Evolutionary conservation across 164 flowering plant species (phyloP).

Genomic region (Cinnamomum chago): DNA sequence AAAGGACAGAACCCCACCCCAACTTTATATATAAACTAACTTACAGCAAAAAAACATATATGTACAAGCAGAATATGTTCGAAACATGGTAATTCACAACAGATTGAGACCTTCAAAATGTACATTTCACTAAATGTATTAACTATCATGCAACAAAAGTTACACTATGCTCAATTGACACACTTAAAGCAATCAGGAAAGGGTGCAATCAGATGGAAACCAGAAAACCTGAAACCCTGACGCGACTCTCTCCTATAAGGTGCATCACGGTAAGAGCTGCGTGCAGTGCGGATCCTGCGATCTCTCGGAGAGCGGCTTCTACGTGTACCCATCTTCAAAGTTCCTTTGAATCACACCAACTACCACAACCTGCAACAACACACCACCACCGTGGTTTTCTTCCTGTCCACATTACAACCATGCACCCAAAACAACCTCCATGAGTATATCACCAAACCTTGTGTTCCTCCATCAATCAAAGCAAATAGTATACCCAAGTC

Average conservation of each 20-base stretch:
- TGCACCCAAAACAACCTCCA: slow-evolving; percentile 39
- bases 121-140: background rate
- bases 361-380: slow-evolving; percentile 26
- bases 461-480: slow-evolving; percentile 20
- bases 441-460: slow-evolving; percentile 27
- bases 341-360: slow-evolving; percentile 20
- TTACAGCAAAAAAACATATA: background rate
- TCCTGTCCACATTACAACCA: slow-evolving; percentile 58
- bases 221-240: slow-evolving; percentile 43
- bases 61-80: background rate
- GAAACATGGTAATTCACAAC: background rate
- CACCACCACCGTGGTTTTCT: slow-evolving; percentile 35
- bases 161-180: background rate
- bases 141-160: background rate
- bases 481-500: slow-evolving; percentile 23
- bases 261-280: slow-evolving; percentile 40
- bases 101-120: background rate
- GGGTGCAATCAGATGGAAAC: slow-evolving; percentile 16
- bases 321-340: slow-evolving; percentile 38
- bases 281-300: slow-evolving; percentile 44
- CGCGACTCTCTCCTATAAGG: slow-evolving; percentile 47
- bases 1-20: background rate
- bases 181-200: background rate
- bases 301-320: slow-evolving; percentile 46
- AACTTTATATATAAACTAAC: background rate